phyloP scores from a whole-genome alignment of 371 early-diverging fungal species.

The Lichtheimia hyalospora region DNA sequence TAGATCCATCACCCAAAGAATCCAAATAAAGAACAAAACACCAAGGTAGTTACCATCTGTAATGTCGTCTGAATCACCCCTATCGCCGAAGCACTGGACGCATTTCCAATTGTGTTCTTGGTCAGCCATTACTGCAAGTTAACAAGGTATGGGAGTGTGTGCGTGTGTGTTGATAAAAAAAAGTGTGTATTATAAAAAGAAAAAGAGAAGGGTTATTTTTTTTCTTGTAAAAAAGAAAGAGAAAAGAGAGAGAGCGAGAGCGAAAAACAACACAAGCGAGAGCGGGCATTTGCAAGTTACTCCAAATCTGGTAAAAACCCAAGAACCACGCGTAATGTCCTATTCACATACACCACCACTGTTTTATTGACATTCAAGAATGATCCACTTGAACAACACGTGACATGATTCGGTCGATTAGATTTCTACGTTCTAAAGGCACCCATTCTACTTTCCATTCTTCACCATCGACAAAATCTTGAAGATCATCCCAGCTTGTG shows the following conservation, averaged over 20 bases:
- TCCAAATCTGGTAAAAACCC: no score
- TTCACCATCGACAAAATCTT: constrained; percentile 41
- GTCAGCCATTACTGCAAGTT: constrained; percentile 7
- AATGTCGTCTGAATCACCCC: constrained; percentile 93
- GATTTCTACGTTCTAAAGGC: constrained; percentile 25
- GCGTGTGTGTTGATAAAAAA: neutral
- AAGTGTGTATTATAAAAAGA: neutral
- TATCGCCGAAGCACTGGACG: constrained; percentile 97
- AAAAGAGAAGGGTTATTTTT: neutral
- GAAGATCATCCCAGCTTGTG: constrained; percentile 36
- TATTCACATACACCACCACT: no score
- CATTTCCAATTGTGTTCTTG: constrained; percentile 84
- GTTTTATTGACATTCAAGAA: no score
- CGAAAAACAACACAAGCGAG: neutral
- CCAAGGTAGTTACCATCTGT: constrained; percentile 77
- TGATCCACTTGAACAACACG: no score
- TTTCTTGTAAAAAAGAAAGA: neutral
- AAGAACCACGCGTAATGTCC: no score
- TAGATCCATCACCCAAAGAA: neutral
- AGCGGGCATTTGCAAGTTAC: no score
- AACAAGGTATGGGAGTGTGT: neutral
- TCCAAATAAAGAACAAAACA: neutral
- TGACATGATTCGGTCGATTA: neutral
- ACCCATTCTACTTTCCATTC: constrained; percentile 44
- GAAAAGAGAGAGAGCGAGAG: neutral